Evolutionary conservation across 164 flowering plant species (phyloP), one percentile per base, ranked within the genome.

Genomic region (Berberis vulgaris): DNA sequence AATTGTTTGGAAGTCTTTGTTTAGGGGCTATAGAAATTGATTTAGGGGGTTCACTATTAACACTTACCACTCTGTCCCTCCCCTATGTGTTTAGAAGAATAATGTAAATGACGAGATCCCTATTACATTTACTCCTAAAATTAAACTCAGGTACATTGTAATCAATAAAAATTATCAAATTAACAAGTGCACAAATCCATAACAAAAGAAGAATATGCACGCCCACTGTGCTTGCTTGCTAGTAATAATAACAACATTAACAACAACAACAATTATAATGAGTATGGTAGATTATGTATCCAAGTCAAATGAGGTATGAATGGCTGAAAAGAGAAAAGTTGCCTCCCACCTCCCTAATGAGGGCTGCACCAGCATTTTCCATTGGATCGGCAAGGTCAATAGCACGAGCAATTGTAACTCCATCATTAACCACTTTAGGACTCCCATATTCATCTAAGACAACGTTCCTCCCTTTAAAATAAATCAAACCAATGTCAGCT

Each of bases 301-400:
- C 10, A 12, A 10, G 54, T 6, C 12, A 52, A 52, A 10, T 12
- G 54, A 10, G 54, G 1, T 10, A 1, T 4, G n/a, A 11, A 4
- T 52, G 4, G 4, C n/a, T 3, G 54, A 4, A 1, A 7, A 52
- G 11, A 7, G 41, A 3, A 59, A 46, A 9, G 6, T 5, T 44
- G 43, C 5, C n/a, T 10, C 80, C 26, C 60, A 89, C 98, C 97
- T 93, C 98, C 65, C 97, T 84, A 43, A 93, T 91, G 49, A 94
- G 82, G 59, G 97, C 91, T 53, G 99, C 99, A 75, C 99, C 99
- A 62, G 97, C 97, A 77, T 94, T 94, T 75, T 94, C 99, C 96
- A 91, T 91, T 9, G 97, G 72, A 83, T 94, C 90, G 43, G 91
- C 77, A 13, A 94, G 84, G 73, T 94, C 99, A 68, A 94, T 91